These are phyloP conservation scores for Talaromyces adpressus DNA, from an alignment of 495 filamentous ascomycete genomes.

Conservation along the genomic window DNA sequence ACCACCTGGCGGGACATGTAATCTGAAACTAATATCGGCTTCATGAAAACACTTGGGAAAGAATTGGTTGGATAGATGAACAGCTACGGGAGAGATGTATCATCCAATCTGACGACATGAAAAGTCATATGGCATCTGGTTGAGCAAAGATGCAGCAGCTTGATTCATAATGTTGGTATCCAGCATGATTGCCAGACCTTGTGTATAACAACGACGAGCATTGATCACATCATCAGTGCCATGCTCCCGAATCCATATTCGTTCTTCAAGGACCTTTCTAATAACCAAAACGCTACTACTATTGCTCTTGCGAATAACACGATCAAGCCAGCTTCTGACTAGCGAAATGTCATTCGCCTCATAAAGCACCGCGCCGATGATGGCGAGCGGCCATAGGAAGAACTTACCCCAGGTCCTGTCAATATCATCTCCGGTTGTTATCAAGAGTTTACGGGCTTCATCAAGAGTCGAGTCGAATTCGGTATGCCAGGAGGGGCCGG, in stretches of 20 bases:
- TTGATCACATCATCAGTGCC: no score
- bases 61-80: not conserved
- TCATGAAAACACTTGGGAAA: not conserved
- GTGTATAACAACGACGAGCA: not conserved
- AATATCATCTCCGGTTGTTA: not conserved
- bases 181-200: not conserved
- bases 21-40: not conserved
- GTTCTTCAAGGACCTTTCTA: not conserved
- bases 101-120: not conserved
- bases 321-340: constrained; percentile 1
- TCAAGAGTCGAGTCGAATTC: not conserved
- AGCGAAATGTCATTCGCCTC: not conserved
- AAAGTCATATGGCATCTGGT: not conserved
- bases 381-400: constrained; percentile 5
- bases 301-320: not conserved
- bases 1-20: no score
- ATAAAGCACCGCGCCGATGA: constrained; percentile 1
- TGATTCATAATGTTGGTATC: constrained; percentile 5
- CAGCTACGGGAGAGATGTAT: not conserved
- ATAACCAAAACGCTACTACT: constrained; percentile 1
- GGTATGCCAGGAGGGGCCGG: not conserved
- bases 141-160: not conserved
- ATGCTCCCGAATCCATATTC: not conserved
- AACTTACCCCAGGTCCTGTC: constrained; percentile 4
- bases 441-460: not conserved